phyloP scores from a whole-genome alignment of 768 basidiomycete genomes.

The Exidia glandulosa region DNA sequence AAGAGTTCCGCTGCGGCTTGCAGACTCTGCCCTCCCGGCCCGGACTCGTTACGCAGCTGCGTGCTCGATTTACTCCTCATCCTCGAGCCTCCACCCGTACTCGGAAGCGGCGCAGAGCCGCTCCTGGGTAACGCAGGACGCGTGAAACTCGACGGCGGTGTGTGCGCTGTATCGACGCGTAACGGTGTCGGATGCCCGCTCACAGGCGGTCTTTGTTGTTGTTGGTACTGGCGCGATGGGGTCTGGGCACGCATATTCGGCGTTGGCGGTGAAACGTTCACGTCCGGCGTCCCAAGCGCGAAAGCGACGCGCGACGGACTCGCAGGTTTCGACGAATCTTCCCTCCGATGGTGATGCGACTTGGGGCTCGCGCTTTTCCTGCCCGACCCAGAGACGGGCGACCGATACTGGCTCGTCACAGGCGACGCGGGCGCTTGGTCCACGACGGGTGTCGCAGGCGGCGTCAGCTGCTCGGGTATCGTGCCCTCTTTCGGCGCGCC shows the following conservation, averaged over 20 bases:
- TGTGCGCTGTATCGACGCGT: background rate
- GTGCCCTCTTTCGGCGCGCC: background rate
- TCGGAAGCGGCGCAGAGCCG: background rate
- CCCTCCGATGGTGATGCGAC: no score
- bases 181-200: background rate
- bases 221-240: background rate
- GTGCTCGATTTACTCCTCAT: background rate
- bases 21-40: background rate
- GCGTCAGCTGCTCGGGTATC: background rate
- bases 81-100: background rate
- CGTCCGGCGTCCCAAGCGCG: background rate
- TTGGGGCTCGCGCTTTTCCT: conserved; percentile 64
- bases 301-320: background rate
- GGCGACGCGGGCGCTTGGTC: background rate
- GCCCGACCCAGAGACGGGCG: conserved; percentile 31
- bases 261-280: background rate
- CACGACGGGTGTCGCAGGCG: background rate
- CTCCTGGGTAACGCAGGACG: background rate
- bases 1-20: background rate
- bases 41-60: background rate
- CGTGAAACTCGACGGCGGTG: background rate
- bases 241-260: background rate
- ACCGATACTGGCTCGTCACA: background rate
- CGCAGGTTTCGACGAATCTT: no score
- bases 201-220: background rate